A percentile compares a stretch with the other conserved stretches of the same genome.
Evolutionary conservation across 176 grass and related monocot species (phyloP).

Genomic region (Eleusine coracana): DNA sequence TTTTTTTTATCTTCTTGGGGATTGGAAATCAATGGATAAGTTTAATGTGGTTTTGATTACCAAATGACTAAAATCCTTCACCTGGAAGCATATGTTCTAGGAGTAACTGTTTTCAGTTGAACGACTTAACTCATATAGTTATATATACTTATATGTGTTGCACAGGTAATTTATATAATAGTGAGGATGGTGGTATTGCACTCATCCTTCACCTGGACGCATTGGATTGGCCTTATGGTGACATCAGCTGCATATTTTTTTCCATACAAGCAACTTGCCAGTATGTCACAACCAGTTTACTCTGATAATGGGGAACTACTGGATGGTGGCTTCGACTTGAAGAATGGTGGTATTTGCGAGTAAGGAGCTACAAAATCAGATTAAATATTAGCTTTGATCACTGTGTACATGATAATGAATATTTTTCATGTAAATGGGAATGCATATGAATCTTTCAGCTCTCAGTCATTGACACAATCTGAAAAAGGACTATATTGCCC

Average conservation of each 20-base stretch:
- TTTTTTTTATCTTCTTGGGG: not conserved
- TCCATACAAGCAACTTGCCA: slow-evolving; percentile 84
- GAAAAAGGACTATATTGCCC: not conserved
- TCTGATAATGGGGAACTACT: slow-evolving; percentile 70
- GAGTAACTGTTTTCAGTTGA: not conserved
- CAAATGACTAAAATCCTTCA: slow-evolving; percentile 1
- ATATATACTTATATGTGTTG: not conserved
- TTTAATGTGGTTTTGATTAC: not conserved
- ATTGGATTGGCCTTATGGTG: slow-evolving; percentile 82
- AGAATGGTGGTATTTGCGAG: slow-evolving; percentile 79
- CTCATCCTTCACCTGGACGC: slow-evolving; percentile 95
- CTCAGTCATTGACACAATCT: no score
- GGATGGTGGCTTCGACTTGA: slow-evolving; percentile 80
- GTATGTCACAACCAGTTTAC: slow-evolving; percentile 77
- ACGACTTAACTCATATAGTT: not conserved
- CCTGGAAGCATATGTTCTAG: slow-evolving; percentile 3
- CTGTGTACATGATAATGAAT: not conserved
- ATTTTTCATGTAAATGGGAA: no score
- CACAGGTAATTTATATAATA: slow-evolving; percentile 75
- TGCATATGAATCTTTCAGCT: no score
- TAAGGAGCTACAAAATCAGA: slow-evolving; percentile 40
- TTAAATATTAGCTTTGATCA: not conserved
- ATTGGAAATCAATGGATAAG: not conserved
- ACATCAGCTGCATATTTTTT: slow-evolving; percentile 77
- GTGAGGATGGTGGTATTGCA: slow-evolving; percentile 83